Evolutionary conservation across 2,329 filamentous ascomycete species (phyloP), one percentile per base, ranked within the genome.

Genomic region (Phyllosticta capitalensis): DNA sequence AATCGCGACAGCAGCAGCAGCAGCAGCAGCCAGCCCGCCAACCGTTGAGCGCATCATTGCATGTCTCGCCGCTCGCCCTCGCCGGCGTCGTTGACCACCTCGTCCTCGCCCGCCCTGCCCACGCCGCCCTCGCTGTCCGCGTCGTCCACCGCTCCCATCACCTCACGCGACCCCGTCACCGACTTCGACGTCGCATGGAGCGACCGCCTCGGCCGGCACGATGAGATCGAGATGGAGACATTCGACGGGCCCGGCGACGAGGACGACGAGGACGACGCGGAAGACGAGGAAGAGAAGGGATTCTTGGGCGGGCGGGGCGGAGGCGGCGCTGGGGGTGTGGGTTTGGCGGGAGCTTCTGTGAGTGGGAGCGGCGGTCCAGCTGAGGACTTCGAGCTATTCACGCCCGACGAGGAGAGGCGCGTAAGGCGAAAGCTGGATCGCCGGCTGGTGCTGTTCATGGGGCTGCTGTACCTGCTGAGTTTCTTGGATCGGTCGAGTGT

Each of bases 401-500:
- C 80, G 0, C 76, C 77, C 1, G 86, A 91, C 58, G 91, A 96
- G 71, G 91, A 95, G 69, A 75, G 71, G 21, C 76, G 78, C 3
- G 85, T 95, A 9, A 79, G 91, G 59, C 79, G 78, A 67, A 91
- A 89, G 74, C 84, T 96, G 65, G 91, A 96, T 71, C 79, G 83
- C 59, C 83, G 81, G 64, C 79, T 96, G 57, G 89, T 95, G 5
- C 71, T 89, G 0, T 95, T 96, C 69, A 81, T 96, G 63, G 88
- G 89, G 10, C 71, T 92, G 61, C 79, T 96, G 12, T 96, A 94
- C 70, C 82, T 95, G 78, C 77, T 96, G 63, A 88, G 86, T 63
- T 96, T 95, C 69, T 74, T 96, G 64, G 91, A 96, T 72, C 81
- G 91, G 64, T 92, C 89, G 19, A 95, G 89, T 91, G 77, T 66